These are phyloP conservation scores for Naganishia sp. DNA, from an alignment of 1,284 basidiomycete species.

Conservation along the genomic window DNA sequence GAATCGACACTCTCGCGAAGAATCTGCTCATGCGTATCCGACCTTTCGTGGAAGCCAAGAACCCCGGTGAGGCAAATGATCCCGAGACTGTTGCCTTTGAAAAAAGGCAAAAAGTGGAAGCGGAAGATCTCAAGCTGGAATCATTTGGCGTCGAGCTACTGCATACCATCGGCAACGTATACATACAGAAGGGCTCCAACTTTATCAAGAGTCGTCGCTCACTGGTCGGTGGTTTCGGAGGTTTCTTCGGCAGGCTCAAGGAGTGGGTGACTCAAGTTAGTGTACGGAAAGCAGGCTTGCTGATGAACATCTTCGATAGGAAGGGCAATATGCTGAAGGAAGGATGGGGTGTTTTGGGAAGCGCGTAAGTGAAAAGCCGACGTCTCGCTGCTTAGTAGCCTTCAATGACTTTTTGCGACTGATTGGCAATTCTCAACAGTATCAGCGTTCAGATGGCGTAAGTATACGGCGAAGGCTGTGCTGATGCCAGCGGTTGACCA, in stretches of 20 bases:
- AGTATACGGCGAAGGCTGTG: neutral
- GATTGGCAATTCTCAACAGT: neutral
- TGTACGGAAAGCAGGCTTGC: neutral
- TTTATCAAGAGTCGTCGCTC: slow-evolving; percentile 91
- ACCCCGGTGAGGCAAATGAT: slow-evolving; percentile 83
- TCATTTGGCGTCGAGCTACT: slow-evolving; percentile 96
- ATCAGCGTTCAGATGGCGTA: slow-evolving; percentile 55
- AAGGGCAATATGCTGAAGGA: slow-evolving; percentile 87
- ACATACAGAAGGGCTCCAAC: slow-evolving; percentile 88
- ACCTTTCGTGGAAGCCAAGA: slow-evolving; percentile 83
- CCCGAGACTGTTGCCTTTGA: slow-evolving; percentile 78
- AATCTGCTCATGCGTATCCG: slow-evolving; percentile 81
- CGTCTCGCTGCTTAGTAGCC: too few species aligned
- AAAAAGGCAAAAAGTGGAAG: slow-evolving; percentile 76
- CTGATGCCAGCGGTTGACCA: neutral
- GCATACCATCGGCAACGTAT: slow-evolving; percentile 84
- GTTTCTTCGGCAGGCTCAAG: slow-evolving; percentile 88
- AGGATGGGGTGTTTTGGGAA: slow-evolving; percentile 88
- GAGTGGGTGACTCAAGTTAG: slow-evolving; percentile 1
- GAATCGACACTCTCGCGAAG: slow-evolving; percentile 65
- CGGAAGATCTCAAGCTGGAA: slow-evolving; percentile 95
- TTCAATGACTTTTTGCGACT: neutral
- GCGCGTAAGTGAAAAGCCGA: slow-evolving; percentile 60
- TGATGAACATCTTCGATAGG: slow-evolving; percentile 55
- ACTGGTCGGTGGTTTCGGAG: slow-evolving; percentile 65